Conservation (phyloP, 257 asterid genomes). For the Eucommia ulmoides region DNA sequence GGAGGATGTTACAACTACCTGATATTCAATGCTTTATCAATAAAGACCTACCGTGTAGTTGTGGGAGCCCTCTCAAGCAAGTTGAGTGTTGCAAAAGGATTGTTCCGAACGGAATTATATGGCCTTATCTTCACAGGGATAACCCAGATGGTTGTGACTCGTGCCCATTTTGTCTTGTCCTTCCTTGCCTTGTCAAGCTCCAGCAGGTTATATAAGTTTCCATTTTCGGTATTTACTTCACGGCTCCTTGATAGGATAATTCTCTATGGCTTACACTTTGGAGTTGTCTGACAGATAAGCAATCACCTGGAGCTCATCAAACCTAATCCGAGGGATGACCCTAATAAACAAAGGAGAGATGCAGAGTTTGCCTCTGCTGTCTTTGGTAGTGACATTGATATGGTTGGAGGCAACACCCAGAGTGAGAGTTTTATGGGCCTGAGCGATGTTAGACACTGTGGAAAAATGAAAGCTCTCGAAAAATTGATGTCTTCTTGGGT, state of each 20-base stretch:
- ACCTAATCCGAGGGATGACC: slow-evolving; percentile 79
- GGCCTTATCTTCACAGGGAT: slow-evolving; percentile 87
- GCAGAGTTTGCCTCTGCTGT: slow-evolving; percentile 69
- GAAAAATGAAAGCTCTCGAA: slow-evolving; percentile 94
- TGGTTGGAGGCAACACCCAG: slow-evolving; percentile 62
- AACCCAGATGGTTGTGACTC: slow-evolving; percentile 90
- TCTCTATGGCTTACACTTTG: slow-evolving; percentile 6
- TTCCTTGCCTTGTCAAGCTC: slow-evolving; percentile 88
- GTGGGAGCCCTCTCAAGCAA: slow-evolving; percentile 95
- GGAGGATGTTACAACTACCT: slow-evolving; percentile 66
- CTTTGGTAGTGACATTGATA: slow-evolving; percentile 51
- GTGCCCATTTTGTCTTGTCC: slow-evolving; percentile 94
- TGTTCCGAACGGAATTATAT: slow-evolving; percentile 65
- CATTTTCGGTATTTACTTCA: too few relatives aligned
- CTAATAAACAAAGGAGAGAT: slow-evolving; percentile 73
- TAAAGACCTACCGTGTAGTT: slow-evolving; percentile 79
- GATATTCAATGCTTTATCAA: slow-evolving; percentile 81
- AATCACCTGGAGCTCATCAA: slow-evolving; percentile 96
- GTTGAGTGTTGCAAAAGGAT: slow-evolving; percentile 74
- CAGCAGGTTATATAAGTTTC: too few relatives aligned
- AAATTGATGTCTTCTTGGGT: slow-evolving; percentile 71
- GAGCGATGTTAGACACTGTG: slow-evolving; percentile 76
- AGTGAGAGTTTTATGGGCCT: slow-evolving; percentile 81
- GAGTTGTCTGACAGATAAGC: slow-evolving; percentile 42
- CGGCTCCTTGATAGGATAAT: too few relatives aligned